These are phyloP conservation scores for Fusarium miscanthi DNA, from an alignment of 2,329 filamentous ascomycete genomes.

Conservation along the genomic window DNA sequence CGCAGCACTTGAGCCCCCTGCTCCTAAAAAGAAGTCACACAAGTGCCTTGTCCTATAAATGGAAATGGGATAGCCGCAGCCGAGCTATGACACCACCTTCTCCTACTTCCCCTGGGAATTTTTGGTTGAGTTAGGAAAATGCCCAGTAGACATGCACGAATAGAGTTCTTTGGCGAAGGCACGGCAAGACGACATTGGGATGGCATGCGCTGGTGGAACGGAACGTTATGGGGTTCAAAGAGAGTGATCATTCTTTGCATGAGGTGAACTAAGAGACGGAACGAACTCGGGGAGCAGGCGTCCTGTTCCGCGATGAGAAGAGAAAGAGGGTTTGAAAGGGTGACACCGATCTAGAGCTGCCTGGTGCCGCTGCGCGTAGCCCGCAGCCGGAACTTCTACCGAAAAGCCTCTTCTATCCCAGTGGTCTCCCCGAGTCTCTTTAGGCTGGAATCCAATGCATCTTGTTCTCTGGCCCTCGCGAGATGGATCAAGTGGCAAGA, in stretches of 20 bases:
- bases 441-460: slow-evolving; percentile 44
- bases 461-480: slow-evolving; percentile 39
- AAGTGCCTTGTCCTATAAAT: slow-evolving; percentile 76
- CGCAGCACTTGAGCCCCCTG: slow-evolving; percentile 88
- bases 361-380: slow-evolving; percentile 18
- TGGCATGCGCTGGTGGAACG: slow-evolving; percentile 23
- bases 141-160: slow-evolving; percentile 28
- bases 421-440: slow-evolving; percentile 32
- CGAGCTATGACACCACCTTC: slow-evolving; percentile 15
- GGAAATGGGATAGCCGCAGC: slow-evolving; percentile 21
- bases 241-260: slow-evolving; percentile 30
- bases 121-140: slow-evolving; percentile 20
- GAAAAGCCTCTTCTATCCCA: slow-evolving; percentile 28
- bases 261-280: slow-evolving; percentile 37
- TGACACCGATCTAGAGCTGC: slow-evolving; percentile 21
- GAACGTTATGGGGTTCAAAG: slow-evolving; percentile 21
- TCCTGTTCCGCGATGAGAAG: slow-evolving; percentile 38
- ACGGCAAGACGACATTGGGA: slow-evolving; percentile 26
- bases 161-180: slow-evolving; percentile 28
- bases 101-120: slow-evolving; percentile 29
- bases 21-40: slow-evolving; percentile 79
- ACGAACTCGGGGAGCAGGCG: slow-evolving; percentile 38
- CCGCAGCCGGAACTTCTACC: slow-evolving; percentile 16
- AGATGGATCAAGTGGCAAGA: slow-evolving; percentile 18
- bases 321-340: slow-evolving; percentile 23